Conservation (phyloP, 805 yeast genomes). For the Pichia sporocuriosa region DNA sequence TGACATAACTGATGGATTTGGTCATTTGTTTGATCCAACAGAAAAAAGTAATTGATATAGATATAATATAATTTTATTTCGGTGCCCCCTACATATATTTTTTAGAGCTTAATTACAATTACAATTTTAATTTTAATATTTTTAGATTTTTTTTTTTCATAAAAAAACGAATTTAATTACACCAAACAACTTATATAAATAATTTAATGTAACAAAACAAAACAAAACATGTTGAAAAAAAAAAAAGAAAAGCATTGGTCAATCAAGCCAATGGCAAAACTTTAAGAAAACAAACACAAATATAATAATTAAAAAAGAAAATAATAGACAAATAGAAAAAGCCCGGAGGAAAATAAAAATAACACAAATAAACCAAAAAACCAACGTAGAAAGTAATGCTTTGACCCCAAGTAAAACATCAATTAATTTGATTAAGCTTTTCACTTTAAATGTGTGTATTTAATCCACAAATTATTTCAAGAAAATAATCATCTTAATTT, state of each 20-base stretch:
- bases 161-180: constrained; percentile 9
- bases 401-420: not conserved
- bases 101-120: not conserved
- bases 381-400: too few relatives aligned
- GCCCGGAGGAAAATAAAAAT: constrained; percentile 6
- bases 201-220: not conserved
- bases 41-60: not conserved
- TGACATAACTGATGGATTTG: constrained; percentile 36
- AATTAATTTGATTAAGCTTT: not conserved
- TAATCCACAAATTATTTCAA: not conserved
- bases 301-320: constrained; percentile 4
- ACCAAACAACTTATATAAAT: constrained; percentile 9
- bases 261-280: too few relatives aligned
- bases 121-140: not conserved
- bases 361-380: constrained; percentile 8
- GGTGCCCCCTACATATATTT: not conserved
- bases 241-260: not conserved
- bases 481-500: not conserved
- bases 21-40: constrained; percentile 14
- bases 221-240: constrained; percentile 4
- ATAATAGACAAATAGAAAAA: too few relatives aligned
- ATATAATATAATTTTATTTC: not conserved
- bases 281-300: constrained; percentile 9
- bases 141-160: not conserved
- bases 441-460: not conserved